A percentile compares a stretch with the other conserved stretches of the same genome.
These are phyloP conservation scores for Russula sp. DNA, from an alignment of 768 basidiomycete genomes.

Conservation along the genomic window DNA sequence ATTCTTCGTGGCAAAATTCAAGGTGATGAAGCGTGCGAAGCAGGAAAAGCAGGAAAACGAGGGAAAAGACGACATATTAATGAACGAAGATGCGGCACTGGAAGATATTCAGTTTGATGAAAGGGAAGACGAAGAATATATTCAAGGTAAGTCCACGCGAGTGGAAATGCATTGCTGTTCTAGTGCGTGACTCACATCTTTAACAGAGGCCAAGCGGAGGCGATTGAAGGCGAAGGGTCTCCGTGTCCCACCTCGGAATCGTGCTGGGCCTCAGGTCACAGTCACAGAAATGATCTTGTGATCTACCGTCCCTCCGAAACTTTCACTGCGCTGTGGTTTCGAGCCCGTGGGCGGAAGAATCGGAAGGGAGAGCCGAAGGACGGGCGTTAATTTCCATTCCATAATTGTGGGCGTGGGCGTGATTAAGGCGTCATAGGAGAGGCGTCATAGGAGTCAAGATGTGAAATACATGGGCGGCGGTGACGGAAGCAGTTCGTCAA, in stretches of 20 bases:
- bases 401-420: neutral
- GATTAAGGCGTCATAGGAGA: slow-evolving; percentile 4
- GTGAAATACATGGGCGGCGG: neutral
- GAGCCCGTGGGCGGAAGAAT: neutral
- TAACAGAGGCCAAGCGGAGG: slow-evolving; percentile 65
- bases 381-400: slow-evolving; percentile 14
- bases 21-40: slow-evolving; percentile 79
- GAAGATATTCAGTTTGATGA: slow-evolving; percentile 35
- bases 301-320: slow-evolving; percentile 2
- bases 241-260: slow-evolving; percentile 56
- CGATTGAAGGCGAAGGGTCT: slow-evolving; percentile 75
- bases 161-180: neutral
- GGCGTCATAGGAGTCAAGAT: slow-evolving; percentile 3
- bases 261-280: slow-evolving; percentile 32
- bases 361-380: neutral
- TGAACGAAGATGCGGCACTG: slow-evolving; percentile 34
- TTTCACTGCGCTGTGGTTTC: neutral
- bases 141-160: slow-evolving; percentile 61
- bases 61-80: slow-evolving; percentile 31
- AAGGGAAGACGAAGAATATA: slow-evolving; percentile 54
- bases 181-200: slow-evolving; percentile 12
- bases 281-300: slow-evolving; percentile 2
- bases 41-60: slow-evolving; percentile 37
- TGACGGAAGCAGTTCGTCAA: neutral
- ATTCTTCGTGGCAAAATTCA: slow-evolving; percentile 98